Evolutionary conservation across 2,329 filamentous ascomycete species (phyloP).

Genomic region (Cercospora sojina): DNA sequence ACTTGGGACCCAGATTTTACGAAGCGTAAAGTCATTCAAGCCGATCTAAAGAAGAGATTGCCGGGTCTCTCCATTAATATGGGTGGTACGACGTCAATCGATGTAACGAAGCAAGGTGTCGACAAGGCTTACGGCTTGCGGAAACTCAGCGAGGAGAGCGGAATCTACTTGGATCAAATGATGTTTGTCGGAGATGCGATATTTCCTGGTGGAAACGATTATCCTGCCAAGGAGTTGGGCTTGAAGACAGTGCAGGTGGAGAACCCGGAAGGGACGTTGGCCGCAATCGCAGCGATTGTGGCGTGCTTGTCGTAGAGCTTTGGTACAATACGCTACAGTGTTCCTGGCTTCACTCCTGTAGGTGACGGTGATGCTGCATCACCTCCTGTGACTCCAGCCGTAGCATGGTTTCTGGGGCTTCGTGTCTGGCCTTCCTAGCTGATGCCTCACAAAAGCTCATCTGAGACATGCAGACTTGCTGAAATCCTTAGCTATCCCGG

Average conservation of each 20-base stretch:
- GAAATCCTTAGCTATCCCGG: too few species aligned
- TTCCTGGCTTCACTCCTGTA: too few species aligned
- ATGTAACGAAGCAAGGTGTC: constrained; percentile 43
- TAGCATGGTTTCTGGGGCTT: too few species aligned
- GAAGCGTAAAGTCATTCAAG: constrained; percentile 44
- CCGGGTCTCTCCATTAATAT: constrained; percentile 44
- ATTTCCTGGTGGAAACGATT: constrained; percentile 45
- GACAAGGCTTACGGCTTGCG: constrained; percentile 39
- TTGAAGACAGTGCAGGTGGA: constrained; percentile 31
- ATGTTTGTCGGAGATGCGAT: constrained; percentile 47
- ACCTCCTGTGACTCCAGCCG: too few species aligned
- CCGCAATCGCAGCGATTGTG: constrained; percentile 30
- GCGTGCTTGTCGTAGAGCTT: constrained; percentile 21
- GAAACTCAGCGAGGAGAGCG: constrained; percentile 33
- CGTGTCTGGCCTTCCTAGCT: too few species aligned
- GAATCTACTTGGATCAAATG: constrained; percentile 41
- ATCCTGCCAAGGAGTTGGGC: constrained; percentile 40
- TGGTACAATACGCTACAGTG: too few species aligned
- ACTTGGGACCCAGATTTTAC: constrained; percentile 44
- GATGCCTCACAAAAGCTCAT: too few species aligned
- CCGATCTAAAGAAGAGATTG: constrained; percentile 40
- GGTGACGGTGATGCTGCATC: too few species aligned
- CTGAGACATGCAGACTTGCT: too few species aligned
- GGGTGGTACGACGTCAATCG: constrained; percentile 45
- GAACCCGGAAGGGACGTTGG: constrained; percentile 31